Evolutionary conservation across 1,284 basidiomycete species (phyloP).

Genomic region (Takashimella tepidaria): DNA sequence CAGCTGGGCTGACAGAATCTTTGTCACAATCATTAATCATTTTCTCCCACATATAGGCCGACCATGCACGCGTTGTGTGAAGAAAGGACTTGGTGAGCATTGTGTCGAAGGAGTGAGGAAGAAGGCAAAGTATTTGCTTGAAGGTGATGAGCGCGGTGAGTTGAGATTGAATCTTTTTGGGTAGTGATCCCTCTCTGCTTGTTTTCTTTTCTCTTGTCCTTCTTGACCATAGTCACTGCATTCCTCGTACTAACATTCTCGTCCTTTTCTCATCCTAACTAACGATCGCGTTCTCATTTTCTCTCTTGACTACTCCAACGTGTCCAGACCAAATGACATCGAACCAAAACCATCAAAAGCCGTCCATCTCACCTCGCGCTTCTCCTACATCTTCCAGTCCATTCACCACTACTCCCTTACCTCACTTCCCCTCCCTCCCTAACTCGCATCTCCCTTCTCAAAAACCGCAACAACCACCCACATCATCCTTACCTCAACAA

Average conservation of each 20-base stretch:
- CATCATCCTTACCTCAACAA: not conserved
- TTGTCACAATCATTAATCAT: too few species aligned
- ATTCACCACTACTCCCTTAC: not conserved
- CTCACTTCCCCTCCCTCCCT: not conserved
- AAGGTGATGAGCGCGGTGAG: conserved; percentile 84
- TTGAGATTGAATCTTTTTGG: conserved; percentile 10
- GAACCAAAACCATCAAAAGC: not conserved
- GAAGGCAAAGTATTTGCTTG: conserved; percentile 94
- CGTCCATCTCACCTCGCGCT: not conserved
- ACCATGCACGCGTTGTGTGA: conserved; percentile 90
- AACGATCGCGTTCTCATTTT: too few species aligned
- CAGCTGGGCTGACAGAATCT: too few species aligned
- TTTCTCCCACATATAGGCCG: conserved; percentile 58
- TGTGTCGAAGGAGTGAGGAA: conserved; percentile 94
- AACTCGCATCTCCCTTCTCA: too few species aligned
- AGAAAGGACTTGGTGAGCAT: conserved; percentile 80
- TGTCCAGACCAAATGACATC: too few species aligned
- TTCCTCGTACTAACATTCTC: too few species aligned
- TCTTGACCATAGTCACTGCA: not conserved
- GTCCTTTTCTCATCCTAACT: not conserved
- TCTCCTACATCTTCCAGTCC: not conserved
- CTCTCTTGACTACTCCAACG: too few species aligned
- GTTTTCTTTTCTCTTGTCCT: not conserved
- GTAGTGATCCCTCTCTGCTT: not conserved
- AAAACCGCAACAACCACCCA: not conserved